phyloP scores from a whole-genome alignment of 2,329 filamentous ascomycete species.

The Neonectria ditissima region DNA sequence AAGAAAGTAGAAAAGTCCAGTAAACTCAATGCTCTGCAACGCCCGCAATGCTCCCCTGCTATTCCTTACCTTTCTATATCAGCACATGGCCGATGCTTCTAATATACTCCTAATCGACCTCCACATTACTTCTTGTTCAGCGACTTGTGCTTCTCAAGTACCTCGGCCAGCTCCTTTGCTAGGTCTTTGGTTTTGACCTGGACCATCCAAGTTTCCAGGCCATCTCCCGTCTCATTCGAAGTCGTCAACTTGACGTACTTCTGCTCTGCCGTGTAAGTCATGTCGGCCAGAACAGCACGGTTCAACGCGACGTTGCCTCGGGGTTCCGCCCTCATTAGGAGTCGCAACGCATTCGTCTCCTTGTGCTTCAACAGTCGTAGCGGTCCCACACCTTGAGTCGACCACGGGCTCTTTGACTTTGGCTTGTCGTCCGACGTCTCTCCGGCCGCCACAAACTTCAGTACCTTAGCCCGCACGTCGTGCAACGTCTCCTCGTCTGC shows the following conservation, averaged over 20 bases:
- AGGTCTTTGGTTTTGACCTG: conserved; percentile 75
- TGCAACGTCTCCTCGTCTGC: conserved; percentile 78
- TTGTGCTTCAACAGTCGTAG: conserved; percentile 81
- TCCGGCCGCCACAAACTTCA: conserved; percentile 67
- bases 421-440: conserved; percentile 60
- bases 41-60: conserved; percentile 38
- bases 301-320: conserved; percentile 81
- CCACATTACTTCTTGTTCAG: conserved; percentile 63
- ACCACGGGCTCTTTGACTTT: conserved; percentile 71
- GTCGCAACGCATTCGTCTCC: conserved; percentile 72
- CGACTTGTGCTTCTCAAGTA: conserved; percentile 65
- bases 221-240: conserved; percentile 67
- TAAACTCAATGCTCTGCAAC: conserved; percentile 39
- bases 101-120: conserved; percentile 39
- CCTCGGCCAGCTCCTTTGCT: conserved; percentile 64
- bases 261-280: conserved; percentile 70
- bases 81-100: conserved; percentile 38
- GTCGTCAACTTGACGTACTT: conserved; percentile 72
- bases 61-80: conserved; percentile 45
- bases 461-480: conserved; percentile 77
- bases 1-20: conserved; percentile 26
- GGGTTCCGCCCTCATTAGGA: conserved; percentile 81
- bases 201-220: conserved; percentile 77
- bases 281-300: conserved; percentile 69
- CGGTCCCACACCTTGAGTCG: conserved; percentile 76